A percentile compares a stretch with the other conserved stretches of the same genome.
Conservation (phyloP, 2,329 filamentous ascomycete genomes). For the Truncatella angustata region DNA sequence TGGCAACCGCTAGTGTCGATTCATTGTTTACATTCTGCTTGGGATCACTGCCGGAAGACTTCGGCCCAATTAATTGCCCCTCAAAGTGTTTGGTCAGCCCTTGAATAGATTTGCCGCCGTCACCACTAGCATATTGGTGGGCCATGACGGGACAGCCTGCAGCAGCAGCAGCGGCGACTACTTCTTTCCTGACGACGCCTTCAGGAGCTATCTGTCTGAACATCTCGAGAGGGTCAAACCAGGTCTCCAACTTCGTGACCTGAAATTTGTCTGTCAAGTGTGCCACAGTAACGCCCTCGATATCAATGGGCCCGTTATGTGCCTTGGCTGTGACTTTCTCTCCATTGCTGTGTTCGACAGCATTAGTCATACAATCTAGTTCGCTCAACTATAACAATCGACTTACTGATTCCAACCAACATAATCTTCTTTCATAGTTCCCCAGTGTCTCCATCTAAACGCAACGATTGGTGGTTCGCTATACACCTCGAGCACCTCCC, state of each 20-base stretch:
- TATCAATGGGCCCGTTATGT: constrained; percentile 5
- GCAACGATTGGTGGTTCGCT: constrained; percentile 60
- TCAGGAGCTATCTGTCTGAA: constrained; percentile 4
- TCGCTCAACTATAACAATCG: too few relatives aligned
- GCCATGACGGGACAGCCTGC: constrained; percentile 1
- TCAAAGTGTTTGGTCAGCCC: neutral
- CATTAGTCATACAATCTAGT: too few relatives aligned
- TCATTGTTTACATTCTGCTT: neutral
- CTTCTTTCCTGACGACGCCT: constrained; percentile 2
- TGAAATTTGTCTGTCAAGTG: constrained; percentile 4
- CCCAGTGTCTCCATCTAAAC: constrained; percentile 70
- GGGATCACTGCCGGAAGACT: neutral
- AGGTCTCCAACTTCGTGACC: constrained; percentile 7
- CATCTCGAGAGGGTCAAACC: constrained; percentile 9
- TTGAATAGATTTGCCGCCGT: neutral
- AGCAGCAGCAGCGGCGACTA: neutral
- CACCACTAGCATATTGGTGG: neutral
- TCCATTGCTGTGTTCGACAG: neutral
- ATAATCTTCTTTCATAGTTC: constrained; percentile 65
- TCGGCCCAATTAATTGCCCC: neutral
- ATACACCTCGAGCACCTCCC: constrained; percentile 69
- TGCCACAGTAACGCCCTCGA: constrained; percentile 5
- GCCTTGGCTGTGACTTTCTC: constrained; percentile 8
- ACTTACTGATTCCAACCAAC: constrained; percentile 61
- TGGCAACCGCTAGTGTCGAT: neutral